Conservation (phyloP, 106 monocot genomes). For the Hemerocallis citrina region DNA sequence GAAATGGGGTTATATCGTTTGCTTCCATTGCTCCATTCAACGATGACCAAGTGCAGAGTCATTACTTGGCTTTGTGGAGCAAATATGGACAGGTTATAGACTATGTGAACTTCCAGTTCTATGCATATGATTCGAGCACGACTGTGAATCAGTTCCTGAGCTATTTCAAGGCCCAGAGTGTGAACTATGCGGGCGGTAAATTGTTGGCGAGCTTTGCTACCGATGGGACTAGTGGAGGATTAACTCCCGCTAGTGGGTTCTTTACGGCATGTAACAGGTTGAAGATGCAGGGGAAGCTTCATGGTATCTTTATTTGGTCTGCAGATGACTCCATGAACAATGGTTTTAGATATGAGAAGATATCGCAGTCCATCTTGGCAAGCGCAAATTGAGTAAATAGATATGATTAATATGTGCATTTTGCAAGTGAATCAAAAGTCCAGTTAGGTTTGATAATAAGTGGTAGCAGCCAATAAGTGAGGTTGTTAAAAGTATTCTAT, state of each 20-base stretch:
- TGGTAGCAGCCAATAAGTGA: too few species aligned
- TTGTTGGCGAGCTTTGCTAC: slow-evolving; percentile 22
- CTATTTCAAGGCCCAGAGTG: slow-evolving; percentile 26
- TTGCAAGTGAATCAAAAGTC: too few species aligned
- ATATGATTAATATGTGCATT: too few species aligned
- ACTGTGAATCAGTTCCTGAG: slow-evolving; percentile 34
- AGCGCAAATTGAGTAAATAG: neutral
- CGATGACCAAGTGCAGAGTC: slow-evolving; percentile 19
- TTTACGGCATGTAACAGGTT: slow-evolving; percentile 19
- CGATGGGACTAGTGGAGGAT: slow-evolving; percentile 4
- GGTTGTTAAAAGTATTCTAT: too few species aligned
- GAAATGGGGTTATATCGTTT: slow-evolving; percentile 19
- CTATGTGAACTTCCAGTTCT: slow-evolving; percentile 62
- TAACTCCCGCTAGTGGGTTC: slow-evolving; percentile 24
- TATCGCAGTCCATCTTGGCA: slow-evolving; percentile 4
- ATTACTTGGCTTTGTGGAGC: slow-evolving; percentile 18
- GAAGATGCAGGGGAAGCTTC: slow-evolving; percentile 18
- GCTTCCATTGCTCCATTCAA: slow-evolving; percentile 23
- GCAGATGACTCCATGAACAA: slow-evolving; percentile 22
- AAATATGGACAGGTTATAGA: slow-evolving; percentile 31
- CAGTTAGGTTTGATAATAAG: too few species aligned
- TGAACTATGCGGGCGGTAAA: slow-evolving; percentile 27
- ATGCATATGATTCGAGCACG: slow-evolving; percentile 26
- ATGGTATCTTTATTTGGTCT: slow-evolving; percentile 29
- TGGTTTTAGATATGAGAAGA: slow-evolving; percentile 11